Percentiles rank a stretch among this genome's conserved stretches.
Evolutionary conservation across 2,329 filamentous ascomycete genomes (phyloP).

Genomic region (Neurospora crassa): DNA sequence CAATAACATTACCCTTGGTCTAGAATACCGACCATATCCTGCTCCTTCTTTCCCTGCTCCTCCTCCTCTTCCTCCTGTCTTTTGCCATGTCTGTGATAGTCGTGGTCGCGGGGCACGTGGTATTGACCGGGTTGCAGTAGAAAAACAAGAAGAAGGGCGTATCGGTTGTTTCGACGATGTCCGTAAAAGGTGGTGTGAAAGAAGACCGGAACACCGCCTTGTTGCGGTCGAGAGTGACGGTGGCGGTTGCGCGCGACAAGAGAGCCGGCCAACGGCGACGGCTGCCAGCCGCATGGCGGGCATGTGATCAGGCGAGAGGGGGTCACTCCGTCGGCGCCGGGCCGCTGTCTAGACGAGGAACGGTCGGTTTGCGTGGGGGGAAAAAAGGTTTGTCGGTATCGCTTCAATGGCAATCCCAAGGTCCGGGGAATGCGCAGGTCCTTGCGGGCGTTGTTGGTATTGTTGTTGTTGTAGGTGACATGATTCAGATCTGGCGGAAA

Average conservation of each 20-base stretch:
- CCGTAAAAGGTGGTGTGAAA: neutral
- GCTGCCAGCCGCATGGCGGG: slow-evolving; percentile 14
- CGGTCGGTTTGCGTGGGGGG: neutral
- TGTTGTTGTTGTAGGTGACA: slow-evolving; percentile 5
- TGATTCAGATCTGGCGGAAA: slow-evolving; percentile 1
- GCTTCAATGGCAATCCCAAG: slow-evolving; percentile 9
- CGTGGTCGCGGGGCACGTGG: neutral
- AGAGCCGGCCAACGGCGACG: slow-evolving; percentile 13
- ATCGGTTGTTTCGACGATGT: neutral
- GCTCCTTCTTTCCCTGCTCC: neutral
- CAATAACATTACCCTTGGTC: neutral
- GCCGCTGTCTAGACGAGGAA: neutral
- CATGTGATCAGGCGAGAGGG: neutral
- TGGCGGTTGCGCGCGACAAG: slow-evolving; percentile 10
- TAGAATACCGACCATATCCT: neutral
- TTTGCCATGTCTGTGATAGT: neutral
- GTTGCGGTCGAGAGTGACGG: neutral
- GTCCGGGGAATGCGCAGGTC: neutral
- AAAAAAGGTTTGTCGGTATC: neutral
- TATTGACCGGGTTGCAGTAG: neutral
- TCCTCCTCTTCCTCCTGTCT: neutral
- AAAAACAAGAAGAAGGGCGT: neutral
- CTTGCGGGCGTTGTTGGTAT: neutral
- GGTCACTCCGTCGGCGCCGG: neutral
- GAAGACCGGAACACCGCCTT: neutral